phyloP scores from a whole-genome alignment of 2,329 filamentous ascomycete genomes.

The Ceratocystis colombiana region DNA sequence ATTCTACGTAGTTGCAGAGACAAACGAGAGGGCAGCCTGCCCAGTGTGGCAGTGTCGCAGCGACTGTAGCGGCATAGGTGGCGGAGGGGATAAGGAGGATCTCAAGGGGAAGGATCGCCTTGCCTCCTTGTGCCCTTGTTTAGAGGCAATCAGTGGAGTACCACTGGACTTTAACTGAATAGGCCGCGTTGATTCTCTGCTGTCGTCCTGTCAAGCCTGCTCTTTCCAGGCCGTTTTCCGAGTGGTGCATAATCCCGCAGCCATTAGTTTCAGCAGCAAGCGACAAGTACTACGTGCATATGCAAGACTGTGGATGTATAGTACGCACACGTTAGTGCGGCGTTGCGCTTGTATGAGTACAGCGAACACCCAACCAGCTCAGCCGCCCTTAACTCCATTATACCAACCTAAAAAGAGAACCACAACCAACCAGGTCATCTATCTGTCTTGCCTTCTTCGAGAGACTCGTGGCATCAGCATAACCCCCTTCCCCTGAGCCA shows the following conservation, averaged over 20 bases:
- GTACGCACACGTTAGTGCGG: no score
- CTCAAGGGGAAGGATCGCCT: background rate
- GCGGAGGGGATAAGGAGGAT: conserved; percentile 1
- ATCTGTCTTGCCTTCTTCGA: background rate
- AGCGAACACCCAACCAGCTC: no score
- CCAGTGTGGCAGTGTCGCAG: background rate
- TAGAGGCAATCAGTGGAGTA: no score
- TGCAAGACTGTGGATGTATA: background rate
- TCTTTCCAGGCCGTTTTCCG: background rate
- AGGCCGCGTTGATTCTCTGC: background rate
- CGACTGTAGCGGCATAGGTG: background rate
- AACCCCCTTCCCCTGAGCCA: conserved; percentile 2
- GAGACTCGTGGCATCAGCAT: background rate
- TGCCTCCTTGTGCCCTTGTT: background rate
- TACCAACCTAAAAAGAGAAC: background rate
- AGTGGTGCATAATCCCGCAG: background rate
- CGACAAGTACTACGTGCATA: background rate
- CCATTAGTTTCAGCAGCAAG: conserved; percentile 6
- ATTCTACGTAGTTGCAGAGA: no score
- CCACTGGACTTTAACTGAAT: background rate
- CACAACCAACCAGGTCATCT: background rate
- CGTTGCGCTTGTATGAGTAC: background rate
- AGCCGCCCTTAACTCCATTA: no score
- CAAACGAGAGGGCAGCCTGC: background rate
- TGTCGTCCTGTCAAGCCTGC: background rate